These are phyloP conservation scores for Eustoma russellianum DNA, from an alignment of 257 asterid genomes.

Conservation along the genomic window DNA sequence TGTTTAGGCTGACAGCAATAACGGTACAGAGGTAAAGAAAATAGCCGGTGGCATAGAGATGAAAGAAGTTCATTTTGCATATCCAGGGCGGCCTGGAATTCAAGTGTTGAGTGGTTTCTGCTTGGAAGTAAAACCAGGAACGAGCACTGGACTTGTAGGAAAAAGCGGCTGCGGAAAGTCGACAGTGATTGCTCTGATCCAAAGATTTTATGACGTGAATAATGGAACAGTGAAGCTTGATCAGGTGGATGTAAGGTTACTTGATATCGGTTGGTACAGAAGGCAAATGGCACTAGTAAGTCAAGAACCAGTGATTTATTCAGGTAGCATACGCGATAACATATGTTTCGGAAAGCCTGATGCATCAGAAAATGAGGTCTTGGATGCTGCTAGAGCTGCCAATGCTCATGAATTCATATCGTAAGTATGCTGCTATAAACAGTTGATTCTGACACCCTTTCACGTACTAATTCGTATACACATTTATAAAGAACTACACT, in stretches of 20 bases:
- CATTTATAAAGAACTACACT: too few relatives aligned
- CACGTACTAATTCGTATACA: too few relatives aligned
- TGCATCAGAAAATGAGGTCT: constrained; percentile 56
- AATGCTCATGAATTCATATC: constrained; percentile 82
- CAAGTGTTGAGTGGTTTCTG: constrained; percentile 40
- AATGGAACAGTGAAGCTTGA: constrained; percentile 53
- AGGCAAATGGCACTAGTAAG: constrained; percentile 67
- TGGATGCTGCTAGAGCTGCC: constrained; percentile 71
- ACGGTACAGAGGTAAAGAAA: constrained; percentile 29
- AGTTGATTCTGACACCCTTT: too few relatives aligned
- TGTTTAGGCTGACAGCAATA: constrained; percentile 26
- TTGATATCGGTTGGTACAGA: constrained; percentile 58
- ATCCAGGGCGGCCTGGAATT: constrained; percentile 51
- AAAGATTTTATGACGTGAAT: constrained; percentile 63
- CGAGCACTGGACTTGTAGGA: constrained; percentile 72
- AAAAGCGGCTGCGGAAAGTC: constrained; percentile 86
- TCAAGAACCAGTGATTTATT: constrained; percentile 76
- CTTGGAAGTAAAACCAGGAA: constrained; percentile 60
- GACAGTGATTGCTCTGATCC: constrained; percentile 58
- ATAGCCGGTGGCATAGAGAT: constrained; percentile 50
- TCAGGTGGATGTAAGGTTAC: constrained; percentile 46
- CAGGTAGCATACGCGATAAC: constrained; percentile 68
- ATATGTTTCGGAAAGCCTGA: constrained; percentile 48
- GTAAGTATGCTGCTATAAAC: constrained; percentile 23
- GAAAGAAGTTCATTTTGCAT: constrained; percentile 57